phyloP scores from a whole-genome alignment of 163 green algal species.

The Picocystis sp. region DNA sequence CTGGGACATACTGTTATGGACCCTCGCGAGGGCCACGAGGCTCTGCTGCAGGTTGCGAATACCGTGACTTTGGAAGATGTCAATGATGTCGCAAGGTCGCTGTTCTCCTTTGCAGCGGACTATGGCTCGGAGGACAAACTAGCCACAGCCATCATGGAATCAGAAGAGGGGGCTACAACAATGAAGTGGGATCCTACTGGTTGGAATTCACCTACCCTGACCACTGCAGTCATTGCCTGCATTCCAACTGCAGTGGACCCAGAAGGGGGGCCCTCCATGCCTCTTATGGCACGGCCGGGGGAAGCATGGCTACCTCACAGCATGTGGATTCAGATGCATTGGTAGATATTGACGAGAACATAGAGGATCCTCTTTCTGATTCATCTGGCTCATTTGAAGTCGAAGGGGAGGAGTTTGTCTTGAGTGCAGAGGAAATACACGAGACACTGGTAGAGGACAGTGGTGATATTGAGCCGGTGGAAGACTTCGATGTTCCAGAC shows the following conservation, averaged over 20 bases:
- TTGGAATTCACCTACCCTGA: constrained; percentile 35
- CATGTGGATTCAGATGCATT: background rate
- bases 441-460: constrained; percentile 31
- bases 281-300: constrained; percentile 13
- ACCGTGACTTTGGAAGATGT: constrained; percentile 68
- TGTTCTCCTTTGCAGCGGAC: constrained; percentile 77
- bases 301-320: constrained; percentile 30
- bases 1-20: constrained; percentile 78
- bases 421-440: constrained; percentile 40
- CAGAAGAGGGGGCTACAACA: too few species aligned
- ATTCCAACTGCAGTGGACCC: constrained; percentile 62
- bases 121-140: constrained; percentile 32
- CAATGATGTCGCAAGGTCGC: constrained; percentile 40
- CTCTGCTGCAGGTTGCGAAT: constrained; percentile 38
- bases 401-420: constrained; percentile 32
- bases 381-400: background rate
- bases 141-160: background rate
- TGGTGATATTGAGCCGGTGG: constrained; percentile 35
- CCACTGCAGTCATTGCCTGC: constrained; percentile 82
- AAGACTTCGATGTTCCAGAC: constrained; percentile 69
- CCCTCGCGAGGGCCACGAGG: constrained; percentile 59
- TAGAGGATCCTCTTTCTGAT: background rate
- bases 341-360: background rate
- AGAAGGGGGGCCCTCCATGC: constrained; percentile 21
- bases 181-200: constrained; percentile 10